Evolutionary conservation across 208 protist species (phyloP).

Genomic region (Trypanosoma rangeli): DNA sequence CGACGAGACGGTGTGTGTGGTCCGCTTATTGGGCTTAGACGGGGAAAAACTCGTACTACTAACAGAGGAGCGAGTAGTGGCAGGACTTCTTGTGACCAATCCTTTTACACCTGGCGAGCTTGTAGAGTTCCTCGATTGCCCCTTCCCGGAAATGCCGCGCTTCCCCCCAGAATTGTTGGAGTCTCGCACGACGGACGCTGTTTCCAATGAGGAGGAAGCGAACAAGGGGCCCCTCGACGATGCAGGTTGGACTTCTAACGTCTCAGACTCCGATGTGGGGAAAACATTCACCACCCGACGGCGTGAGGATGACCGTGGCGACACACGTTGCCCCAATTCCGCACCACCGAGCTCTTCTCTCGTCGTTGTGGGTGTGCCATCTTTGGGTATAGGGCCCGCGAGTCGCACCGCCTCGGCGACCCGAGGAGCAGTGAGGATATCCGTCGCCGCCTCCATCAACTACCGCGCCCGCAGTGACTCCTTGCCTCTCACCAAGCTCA

Average conservation of each 20-base stretch:
- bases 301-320: background rate
- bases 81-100: background rate
- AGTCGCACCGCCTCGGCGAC: too few relatives aligned
- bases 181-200: background rate
- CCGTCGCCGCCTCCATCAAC: constrained; percentile 1
- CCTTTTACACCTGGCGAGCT: background rate
- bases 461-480: background rate
- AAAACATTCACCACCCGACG: background rate
- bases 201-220: background rate
- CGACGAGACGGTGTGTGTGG: background rate
- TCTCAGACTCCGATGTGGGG: background rate
- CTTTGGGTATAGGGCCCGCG: background rate
- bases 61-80: background rate
- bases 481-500: background rate
- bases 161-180: background rate
- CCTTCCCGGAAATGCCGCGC: too few relatives aligned
- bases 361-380: background rate
- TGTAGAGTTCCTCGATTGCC: background rate
- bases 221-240: too few relatives aligned
- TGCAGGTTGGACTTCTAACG: too few relatives aligned
- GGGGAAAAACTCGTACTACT: background rate
- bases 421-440: constrained; percentile 2
- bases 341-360: background rate
- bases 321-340: too few relatives aligned
- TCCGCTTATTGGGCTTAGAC: background rate